phyloP scores from a whole-genome alignment of 225 moss, liverwort and hornwort species.

The Asterella californica region DNA sequence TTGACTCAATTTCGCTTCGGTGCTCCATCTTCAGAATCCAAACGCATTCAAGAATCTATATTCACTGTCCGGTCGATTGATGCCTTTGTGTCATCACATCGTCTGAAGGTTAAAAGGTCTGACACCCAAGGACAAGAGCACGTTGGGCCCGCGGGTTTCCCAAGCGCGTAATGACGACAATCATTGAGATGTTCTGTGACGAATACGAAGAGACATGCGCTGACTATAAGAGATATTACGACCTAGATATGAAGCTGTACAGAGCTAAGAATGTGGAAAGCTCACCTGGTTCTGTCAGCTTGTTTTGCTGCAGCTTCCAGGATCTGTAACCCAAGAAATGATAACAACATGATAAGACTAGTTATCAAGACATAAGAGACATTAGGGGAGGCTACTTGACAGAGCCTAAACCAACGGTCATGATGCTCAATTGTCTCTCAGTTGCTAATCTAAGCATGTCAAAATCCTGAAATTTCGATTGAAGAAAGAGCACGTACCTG shows the following conservation, averaged over 20 bases:
- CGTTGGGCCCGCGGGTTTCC: neutral
- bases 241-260: neutral
- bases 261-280: neutral
- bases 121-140: neutral
- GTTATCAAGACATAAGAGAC: too few species aligned
- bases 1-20: neutral
- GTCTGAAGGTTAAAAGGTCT: neutral
- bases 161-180: neutral
- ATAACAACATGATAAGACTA: neutral
- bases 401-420: neutral
- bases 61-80: neutral
- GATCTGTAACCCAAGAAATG: conserved; percentile 22
- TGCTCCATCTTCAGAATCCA: neutral
- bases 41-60: too few species aligned
- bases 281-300: conserved; percentile 32
- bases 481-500: conserved; percentile 20
- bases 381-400: neutral
- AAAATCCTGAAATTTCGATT: neutral
- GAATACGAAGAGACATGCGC: too few species aligned
- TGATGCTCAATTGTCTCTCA: neutral
- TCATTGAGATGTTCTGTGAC: too few species aligned
- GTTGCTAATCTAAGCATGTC: neutral
- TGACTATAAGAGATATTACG: neutral
- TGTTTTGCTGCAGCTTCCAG: conserved; percentile 38
- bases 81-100: neutral